Percentiles rank a stretch among this genome's conserved stretches.
These are phyloP conservation scores for Hypoxylon sp. DNA, from an alignment of 2,329 filamentous ascomycete genomes.

Conservation along the genomic window DNA sequence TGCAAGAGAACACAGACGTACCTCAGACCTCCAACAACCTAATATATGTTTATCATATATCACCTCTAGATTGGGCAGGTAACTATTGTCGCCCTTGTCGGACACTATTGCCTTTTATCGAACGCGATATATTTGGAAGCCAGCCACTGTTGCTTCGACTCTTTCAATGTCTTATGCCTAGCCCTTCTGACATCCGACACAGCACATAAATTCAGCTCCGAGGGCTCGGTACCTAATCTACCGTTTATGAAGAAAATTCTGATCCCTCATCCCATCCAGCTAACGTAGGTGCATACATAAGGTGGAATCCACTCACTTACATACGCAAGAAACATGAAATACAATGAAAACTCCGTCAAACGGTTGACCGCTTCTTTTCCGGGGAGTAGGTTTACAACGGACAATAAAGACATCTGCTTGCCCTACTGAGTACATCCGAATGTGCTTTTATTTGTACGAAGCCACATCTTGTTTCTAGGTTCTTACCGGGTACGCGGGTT, in stretches of 20 bases:
- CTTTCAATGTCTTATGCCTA: constrained; percentile 15
- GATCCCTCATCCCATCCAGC: constrained; percentile 10
- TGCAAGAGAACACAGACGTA: not conserved
- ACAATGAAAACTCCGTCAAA: constrained; percentile 16
- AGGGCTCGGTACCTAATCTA: constrained; percentile 7
- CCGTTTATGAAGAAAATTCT: constrained; percentile 13
- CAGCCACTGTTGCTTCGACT: constrained; percentile 37
- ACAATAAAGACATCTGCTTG: constrained; percentile 25
- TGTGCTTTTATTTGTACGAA: constrained; percentile 34
- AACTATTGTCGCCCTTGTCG: constrained; percentile 12
- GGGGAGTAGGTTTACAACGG: constrained; percentile 16
- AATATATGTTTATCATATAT: constrained; percentile 6
- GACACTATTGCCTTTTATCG: constrained; percentile 13
- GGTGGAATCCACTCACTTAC: constrained; percentile 31
- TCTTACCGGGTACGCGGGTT: constrained; percentile 36
- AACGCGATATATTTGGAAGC: constrained; percentile 25
- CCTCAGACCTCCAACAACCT: not conserved
- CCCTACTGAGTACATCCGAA: constrained; percentile 9
- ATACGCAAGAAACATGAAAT: constrained; percentile 27
- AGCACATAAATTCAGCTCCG: constrained; percentile 18
- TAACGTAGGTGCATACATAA: constrained; percentile 17
- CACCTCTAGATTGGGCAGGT: constrained; percentile 15
- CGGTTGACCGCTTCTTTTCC: constrained; percentile 42
- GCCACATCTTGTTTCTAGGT: constrained; percentile 36
- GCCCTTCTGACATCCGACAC: not conserved